phyloP scores from a whole-genome alignment of 2,329 filamentous ascomycete genomes.

The Pyrenophora seminiperda region DNA sequence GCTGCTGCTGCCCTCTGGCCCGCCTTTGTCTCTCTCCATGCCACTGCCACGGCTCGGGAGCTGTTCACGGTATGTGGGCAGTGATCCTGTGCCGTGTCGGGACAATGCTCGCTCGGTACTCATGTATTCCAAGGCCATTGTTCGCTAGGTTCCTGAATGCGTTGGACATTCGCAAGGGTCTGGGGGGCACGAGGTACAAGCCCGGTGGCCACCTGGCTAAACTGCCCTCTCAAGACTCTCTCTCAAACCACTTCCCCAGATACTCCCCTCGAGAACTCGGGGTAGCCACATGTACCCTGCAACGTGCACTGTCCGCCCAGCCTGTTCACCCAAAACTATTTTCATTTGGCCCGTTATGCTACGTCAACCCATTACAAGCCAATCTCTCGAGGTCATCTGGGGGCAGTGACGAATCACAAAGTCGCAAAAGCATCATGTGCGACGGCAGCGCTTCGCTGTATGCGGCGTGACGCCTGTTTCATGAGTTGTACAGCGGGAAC shows the following conservation, averaged over 20 bases:
- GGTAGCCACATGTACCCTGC: conserved; percentile 26
- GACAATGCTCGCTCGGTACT: conserved; percentile 11
- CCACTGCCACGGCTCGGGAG: conserved; percentile 13
- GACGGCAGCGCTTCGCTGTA: conserved; percentile 30
- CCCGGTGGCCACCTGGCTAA: conserved; percentile 20
- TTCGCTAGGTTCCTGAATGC: conserved; percentile 34
- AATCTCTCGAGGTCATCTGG: conserved; percentile 46
- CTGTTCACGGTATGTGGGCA: conserved; percentile 20
- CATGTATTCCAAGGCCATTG: conserved; percentile 27
- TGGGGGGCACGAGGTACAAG: conserved; percentile 30
- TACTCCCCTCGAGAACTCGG: conserved; percentile 21
- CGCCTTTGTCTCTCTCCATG: conserved; percentile 27
- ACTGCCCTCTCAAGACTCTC: conserved; percentile 9
- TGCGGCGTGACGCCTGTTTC: conserved; percentile 47
- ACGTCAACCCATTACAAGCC: conserved; percentile 37
- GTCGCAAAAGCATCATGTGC: conserved; percentile 46
- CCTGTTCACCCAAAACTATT: conserved; percentile 19
- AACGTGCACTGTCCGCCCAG: conserved; percentile 21
- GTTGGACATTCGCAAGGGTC: conserved; percentile 23
- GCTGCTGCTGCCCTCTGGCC: conserved; percentile 22
- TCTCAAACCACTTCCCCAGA: conserved; percentile 28
- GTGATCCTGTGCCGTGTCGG: conserved; percentile 4
- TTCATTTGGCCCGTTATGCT: conserved; percentile 23
- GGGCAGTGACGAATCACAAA: conserved; percentile 39
- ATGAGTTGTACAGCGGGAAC: conserved; percentile 48